These are phyloP conservation scores for Wickerhamomyces rabaulensis DNA, from an alignment of 805 yeast genomes.

Conservation along the genomic window DNA sequence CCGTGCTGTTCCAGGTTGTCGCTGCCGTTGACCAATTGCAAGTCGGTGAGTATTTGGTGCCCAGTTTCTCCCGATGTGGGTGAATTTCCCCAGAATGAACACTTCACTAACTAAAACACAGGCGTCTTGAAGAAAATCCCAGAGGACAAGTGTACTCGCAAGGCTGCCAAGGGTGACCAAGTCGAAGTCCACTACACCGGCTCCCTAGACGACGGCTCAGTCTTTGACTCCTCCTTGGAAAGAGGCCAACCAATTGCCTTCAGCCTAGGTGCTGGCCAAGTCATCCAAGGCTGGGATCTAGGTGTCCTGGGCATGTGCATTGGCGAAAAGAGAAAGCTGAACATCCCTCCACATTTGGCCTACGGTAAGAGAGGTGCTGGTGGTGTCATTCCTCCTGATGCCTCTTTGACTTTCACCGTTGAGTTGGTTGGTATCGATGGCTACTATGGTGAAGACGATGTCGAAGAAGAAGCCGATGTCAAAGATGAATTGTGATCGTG, in stretches of 20 bases:
- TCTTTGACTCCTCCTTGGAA: constrained; percentile 66
- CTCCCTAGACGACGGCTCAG: constrained; percentile 53
- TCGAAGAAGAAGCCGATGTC: neutral
- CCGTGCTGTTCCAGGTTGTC: neutral
- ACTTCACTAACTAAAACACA: constrained; percentile 5
- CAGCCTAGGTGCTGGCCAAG: constrained; percentile 72
- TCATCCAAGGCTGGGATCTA: constrained; percentile 88
- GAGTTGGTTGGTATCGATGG: constrained; percentile 57
- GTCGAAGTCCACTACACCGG: constrained; percentile 82
- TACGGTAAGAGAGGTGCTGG: constrained; percentile 78
- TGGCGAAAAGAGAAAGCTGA: constrained; percentile 77
- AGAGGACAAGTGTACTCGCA: constrained; percentile 46
- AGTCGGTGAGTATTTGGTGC: constrained; percentile 1
- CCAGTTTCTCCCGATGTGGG: too few species aligned
- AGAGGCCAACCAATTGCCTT: constrained; percentile 69
- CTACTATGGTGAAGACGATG: constrained; percentile 6
- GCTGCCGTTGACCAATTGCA: constrained; percentile 4
- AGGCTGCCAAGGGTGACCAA: constrained; percentile 59
- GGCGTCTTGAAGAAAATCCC: constrained; percentile 47
- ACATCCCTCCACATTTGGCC: constrained; percentile 73
- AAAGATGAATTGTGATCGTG: constrained; percentile 4
- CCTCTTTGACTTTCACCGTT: constrained; percentile 64
- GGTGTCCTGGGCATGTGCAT: constrained; percentile 75
- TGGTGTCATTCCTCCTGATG: constrained; percentile 70
- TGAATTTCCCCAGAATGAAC: neutral